Base-by-base conservation (phyloP, 352 stramenopile species). In the Globisporangium viniferum region DNA sequence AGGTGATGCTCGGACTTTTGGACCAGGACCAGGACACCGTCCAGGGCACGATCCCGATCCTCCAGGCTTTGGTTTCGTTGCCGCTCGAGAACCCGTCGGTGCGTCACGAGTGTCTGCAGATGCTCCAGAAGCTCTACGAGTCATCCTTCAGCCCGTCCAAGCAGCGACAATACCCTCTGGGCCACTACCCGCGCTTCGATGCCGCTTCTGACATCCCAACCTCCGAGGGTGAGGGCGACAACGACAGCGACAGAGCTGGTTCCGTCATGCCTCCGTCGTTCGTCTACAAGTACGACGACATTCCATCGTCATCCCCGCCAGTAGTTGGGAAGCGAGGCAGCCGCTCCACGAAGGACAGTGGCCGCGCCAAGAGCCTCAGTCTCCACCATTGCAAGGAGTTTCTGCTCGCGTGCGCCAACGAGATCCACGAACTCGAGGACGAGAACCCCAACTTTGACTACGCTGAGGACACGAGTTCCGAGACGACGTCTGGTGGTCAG, bases 381-480 rank as follows among this genome's bases (percentile, higher is more conserved):
- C 63, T 90, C 9, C 68, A 77, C 55, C 77, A 86, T 64, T 91
- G 84, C 73, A 85, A 82, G 57, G 75, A 79, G 31, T 94, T 92
- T 59, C 60, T 94, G 53, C 77, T 91, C 8, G 84, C 86, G 33
- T 92, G 84, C 66, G 81, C 80, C 14, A 94, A 92, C 71, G 84
- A 94, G 64, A 92, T 94, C 73, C 80, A 91, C 69, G 84, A 94
- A 27, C 74, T 92, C 12, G 84, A 94, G 53, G 85, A 88, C 18
- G 74, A 80, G n/a, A 79, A 82, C 62, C 75, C 84, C 9, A 70
- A 70, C 54, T 92, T 92, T 35, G 86, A 94, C 75, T 92, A 94
- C 51, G 81, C 81, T 22, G 83, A 90, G 36, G 75, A 88, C 57
- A 86, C 75, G 6, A 59, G 51, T 61, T 75, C 70, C 18, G 70